These are phyloP conservation scores for Lentinus tigrinus DNA, from an alignment of 768 basidiomycete species.

Conservation along the genomic window DNA sequence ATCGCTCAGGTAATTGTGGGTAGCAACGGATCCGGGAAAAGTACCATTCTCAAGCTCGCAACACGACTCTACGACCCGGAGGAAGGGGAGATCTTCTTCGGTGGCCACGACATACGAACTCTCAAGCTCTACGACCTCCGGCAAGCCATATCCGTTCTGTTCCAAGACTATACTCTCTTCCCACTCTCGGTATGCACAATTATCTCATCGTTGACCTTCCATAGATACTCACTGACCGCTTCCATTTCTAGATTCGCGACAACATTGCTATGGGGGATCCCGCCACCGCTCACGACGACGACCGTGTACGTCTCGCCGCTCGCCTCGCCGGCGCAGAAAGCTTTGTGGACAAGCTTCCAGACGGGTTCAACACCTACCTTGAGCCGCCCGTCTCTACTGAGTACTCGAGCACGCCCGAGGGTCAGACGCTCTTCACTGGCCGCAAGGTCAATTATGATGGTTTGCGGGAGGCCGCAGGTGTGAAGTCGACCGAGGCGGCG, in stretches of 20 bases:
- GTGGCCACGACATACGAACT: constrained; percentile 58
- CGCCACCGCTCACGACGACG: constrained; percentile 46
- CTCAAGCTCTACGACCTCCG: constrained; percentile 62
- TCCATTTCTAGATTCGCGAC: constrained; percentile 75
- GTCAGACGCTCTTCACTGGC: constrained; percentile 53
- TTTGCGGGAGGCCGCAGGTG: constrained; percentile 44
- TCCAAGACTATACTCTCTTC: constrained; percentile 81
- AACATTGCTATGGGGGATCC: constrained; percentile 79
- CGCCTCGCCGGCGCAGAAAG: constrained; percentile 66
- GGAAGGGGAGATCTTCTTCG: constrained; percentile 69
- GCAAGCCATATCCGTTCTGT: constrained; percentile 66
- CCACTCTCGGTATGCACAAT: constrained; percentile 57
- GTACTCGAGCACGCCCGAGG: constrained; percentile 64
- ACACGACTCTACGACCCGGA: constrained; percentile 67
- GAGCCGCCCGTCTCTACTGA: constrained; percentile 71
- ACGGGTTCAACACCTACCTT: constrained; percentile 70
- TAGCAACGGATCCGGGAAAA: constrained; percentile 75
- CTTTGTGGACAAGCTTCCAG: constrained; percentile 62
- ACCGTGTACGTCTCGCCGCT: constrained; percentile 63
- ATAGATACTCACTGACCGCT: neutral
- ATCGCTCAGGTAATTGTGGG: constrained; percentile 66
- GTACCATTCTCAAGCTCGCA: constrained; percentile 75
- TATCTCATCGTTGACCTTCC: neutral
- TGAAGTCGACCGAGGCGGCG: constrained; percentile 60
- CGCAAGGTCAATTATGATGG: constrained; percentile 49